Conservation (phyloP, 192 early-diverging fungal genomes). For the Lobosporangium transversale region DNA sequence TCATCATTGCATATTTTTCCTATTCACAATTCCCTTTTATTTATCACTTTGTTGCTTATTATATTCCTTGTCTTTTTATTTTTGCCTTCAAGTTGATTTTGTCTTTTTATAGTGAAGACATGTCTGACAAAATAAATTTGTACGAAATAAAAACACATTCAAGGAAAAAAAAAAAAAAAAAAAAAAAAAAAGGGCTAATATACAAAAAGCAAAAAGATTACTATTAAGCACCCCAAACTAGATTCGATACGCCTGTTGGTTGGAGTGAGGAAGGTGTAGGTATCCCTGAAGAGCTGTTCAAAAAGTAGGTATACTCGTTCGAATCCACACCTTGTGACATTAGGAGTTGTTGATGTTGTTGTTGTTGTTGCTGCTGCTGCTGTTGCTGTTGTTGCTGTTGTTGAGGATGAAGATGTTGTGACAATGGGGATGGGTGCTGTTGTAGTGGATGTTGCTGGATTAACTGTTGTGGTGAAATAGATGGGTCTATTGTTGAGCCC, state of each 20-base stretch:
- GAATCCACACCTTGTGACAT: conserved; percentile 9
- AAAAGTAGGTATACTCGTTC: conserved; percentile 19
- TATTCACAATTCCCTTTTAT: too few relatives aligned
- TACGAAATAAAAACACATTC: neutral
- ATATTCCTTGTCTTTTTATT: too few relatives aligned
- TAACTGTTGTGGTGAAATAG: neutral
- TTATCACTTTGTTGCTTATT: too few relatives aligned
- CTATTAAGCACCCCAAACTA: neutral
- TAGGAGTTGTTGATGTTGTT: conserved; percentile 9
- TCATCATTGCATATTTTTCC: neutral
- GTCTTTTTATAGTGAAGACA: neutral
- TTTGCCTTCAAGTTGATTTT: too few relatives aligned
- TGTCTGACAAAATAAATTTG: neutral
- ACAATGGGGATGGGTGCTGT: too few relatives aligned
- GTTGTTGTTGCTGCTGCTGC: conserved; percentile 7
- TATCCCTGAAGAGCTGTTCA: neutral
- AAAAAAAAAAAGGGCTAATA: neutral
- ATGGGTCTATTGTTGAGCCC: too few relatives aligned
- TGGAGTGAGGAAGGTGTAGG: neutral
- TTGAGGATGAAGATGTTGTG: conserved; percentile 3
- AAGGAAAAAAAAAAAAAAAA: conserved; percentile 13
- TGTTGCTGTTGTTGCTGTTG: conserved; percentile 13
- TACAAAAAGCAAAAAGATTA: neutral
- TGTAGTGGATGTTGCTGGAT: neutral
- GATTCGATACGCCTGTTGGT: conserved; percentile 2